Evolutionary conservation across 2,329 filamentous ascomycete species (phyloP).

Genomic region (Paraphaeosphaeria minitans): DNA sequence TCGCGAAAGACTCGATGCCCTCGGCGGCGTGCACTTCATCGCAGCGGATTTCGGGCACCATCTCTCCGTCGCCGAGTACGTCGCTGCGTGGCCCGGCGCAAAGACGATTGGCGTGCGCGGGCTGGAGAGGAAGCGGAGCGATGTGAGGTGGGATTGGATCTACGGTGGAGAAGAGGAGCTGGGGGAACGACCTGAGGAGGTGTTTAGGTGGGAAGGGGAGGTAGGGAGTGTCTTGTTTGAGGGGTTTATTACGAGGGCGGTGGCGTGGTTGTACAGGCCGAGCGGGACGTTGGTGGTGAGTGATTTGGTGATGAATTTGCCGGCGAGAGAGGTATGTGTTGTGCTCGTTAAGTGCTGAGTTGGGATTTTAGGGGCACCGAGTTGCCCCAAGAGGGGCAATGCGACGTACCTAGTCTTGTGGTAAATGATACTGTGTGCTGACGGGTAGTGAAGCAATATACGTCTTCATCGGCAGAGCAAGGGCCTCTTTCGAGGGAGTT

Average conservation of each 20-base stretch:
- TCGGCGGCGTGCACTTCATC: constrained; percentile 21
- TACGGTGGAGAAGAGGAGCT: constrained; percentile 14
- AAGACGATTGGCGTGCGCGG: constrained; percentile 21
- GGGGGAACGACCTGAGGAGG: constrained; percentile 19
- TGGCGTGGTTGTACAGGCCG: constrained; percentile 23
- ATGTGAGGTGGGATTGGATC: constrained; percentile 20
- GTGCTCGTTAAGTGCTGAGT: no score
- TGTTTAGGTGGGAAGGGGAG: constrained; percentile 18
- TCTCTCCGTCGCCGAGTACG: constrained; percentile 15
- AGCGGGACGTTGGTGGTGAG: constrained; percentile 20
- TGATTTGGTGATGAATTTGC: constrained; percentile 24
- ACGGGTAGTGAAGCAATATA: constrained; percentile 18
- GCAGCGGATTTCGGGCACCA: constrained; percentile 23
- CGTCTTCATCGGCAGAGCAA: constrained; percentile 15
- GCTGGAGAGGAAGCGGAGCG: constrained; percentile 18
- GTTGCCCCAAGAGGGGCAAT: no score
- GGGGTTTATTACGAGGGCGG: constrained; percentile 22
- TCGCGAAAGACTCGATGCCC: constrained; percentile 11
- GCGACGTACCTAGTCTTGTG: no score
- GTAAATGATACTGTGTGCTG: no score
- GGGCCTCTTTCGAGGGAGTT: constrained; percentile 17
- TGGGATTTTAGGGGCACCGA: no score
- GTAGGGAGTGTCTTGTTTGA: constrained; percentile 24
- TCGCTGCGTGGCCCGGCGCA: constrained; percentile 17
- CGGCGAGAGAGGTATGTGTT: constrained; percentile 19